Evolutionary conservation across 2,329 filamentous ascomycete genomes (phyloP).

Genomic region (Cryphonectria radicalis): DNA sequence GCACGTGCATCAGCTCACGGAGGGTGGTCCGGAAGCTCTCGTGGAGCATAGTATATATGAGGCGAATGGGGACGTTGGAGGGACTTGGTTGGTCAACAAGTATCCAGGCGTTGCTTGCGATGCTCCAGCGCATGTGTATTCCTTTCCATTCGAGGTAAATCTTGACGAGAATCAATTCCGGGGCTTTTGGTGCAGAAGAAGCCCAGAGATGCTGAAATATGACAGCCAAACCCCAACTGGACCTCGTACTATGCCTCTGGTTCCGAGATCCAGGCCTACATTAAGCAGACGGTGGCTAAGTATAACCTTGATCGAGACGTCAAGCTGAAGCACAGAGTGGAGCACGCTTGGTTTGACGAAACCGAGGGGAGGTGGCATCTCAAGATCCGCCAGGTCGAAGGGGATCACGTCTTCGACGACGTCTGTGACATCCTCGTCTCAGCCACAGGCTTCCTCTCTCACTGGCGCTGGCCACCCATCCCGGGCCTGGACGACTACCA

Average conservation of each 20-base stretch:
- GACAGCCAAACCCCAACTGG: constrained; percentile 60
- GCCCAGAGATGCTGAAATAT: constrained; percentile 25
- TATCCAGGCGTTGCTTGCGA: constrained; percentile 36
- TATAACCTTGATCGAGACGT: constrained; percentile 64
- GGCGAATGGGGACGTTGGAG: constrained; percentile 37
- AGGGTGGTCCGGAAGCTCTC: background rate
- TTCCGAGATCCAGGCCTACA: constrained; percentile 63
- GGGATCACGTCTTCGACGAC: constrained; percentile 44
- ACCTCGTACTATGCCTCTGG: constrained; percentile 59
- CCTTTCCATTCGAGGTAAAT: constrained; percentile 6
- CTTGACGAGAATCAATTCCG: constrained; percentile 40
- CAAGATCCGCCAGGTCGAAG: constrained; percentile 44
- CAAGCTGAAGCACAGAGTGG: constrained; percentile 56
- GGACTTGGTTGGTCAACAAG: constrained; percentile 42
- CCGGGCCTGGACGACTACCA: constrained; percentile 35
- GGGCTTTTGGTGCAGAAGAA: constrained; percentile 39
- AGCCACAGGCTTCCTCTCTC: constrained; percentile 66
- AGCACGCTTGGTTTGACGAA: constrained; percentile 58
- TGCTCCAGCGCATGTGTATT: constrained; percentile 20
- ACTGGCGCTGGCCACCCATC: constrained; percentile 64
- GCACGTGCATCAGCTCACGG: constrained; percentile 17
- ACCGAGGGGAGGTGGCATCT: constrained; percentile 58
- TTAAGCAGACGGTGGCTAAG: constrained; percentile 62
- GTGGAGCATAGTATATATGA: constrained; percentile 40
- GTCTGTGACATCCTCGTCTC: constrained; percentile 61